A percentile compares a stretch with the other conserved stretches of the same genome.
phyloP scores from a whole-genome alignment of 2,329 filamentous ascomycete species.

The Zymoseptoria pseudotritici region DNA sequence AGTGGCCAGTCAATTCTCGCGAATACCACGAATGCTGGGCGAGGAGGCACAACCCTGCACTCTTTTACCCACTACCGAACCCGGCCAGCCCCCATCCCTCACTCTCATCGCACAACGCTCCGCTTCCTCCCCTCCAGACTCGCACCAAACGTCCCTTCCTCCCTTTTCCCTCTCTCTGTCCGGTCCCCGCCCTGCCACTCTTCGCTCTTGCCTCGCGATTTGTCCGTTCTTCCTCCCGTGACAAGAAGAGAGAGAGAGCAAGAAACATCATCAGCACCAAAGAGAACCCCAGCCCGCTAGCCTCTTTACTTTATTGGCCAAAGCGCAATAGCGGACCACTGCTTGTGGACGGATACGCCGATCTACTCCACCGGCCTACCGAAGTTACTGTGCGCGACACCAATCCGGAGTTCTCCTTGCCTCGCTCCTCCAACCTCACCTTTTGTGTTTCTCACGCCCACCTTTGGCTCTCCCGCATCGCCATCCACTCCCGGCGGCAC shows the following conservation, averaged over 20 bases:
- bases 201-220: not conserved
- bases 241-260: too few relatives aligned
- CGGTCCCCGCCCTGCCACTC: not conserved
- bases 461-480: not conserved
- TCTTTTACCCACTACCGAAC: not conserved
- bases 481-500: conserved; percentile 1
- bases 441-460: not conserved
- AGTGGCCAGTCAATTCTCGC: not conserved
- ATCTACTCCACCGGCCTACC: not conserved
- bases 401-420: conserved; percentile 4
- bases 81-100: not conserved
- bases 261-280: too few relatives aligned
- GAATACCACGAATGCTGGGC: not conserved
- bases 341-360: not conserved
- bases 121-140: not conserved
- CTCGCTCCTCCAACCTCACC: conserved; percentile 1
- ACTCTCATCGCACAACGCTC: not conserved
- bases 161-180: not conserved
- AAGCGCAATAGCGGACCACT: not conserved
- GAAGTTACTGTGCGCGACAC: not conserved
- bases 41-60: not conserved
- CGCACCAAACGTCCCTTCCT: not conserved
- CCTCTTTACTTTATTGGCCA: not conserved
- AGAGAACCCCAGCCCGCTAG: not conserved
- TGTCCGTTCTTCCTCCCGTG: too few relatives aligned